Percentiles rank a stretch among this genome's conserved stretches.
Conservation (phyloP, 2,329 filamentous ascomycete genomes). For the Fragosphaeria purpurea region DNA sequence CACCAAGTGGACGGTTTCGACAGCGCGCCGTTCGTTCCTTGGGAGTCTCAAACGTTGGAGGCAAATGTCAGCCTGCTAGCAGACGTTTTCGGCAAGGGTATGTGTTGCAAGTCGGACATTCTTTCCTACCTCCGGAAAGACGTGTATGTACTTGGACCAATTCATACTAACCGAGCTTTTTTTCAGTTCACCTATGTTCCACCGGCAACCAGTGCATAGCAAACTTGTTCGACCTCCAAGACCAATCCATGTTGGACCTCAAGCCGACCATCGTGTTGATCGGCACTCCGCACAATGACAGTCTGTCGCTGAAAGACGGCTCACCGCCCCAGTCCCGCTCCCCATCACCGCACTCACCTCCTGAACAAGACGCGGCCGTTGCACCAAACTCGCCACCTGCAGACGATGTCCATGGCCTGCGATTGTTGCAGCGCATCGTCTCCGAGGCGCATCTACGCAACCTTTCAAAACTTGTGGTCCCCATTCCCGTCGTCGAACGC, state of each 20-base stretch:
- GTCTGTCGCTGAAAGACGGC: conserved; percentile 23
- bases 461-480: conserved; percentile 46
- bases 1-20: background rate
- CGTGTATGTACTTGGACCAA: background rate
- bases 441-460: conserved; percentile 48
- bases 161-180: background rate
- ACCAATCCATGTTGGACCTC: conserved; percentile 39
- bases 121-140: no score
- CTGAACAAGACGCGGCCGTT: conserved; percentile 25
- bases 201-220: conserved; percentile 43
- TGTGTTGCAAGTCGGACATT: conserved; percentile 17
- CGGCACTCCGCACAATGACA: conserved; percentile 44
- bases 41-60: conserved; percentile 30
- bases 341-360: conserved; percentile 33
- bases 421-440: conserved; percentile 45
- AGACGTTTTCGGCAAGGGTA: conserved; percentile 47
- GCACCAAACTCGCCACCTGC: conserved; percentile 22
- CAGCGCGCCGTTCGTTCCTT: conserved; percentile 6
- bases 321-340: conserved; percentile 19
- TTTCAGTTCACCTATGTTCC: conserved; percentile 44
- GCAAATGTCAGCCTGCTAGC: conserved; percentile 39
- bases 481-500: conserved; percentile 38
- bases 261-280: conserved; percentile 49
- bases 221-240: conserved; percentile 43
- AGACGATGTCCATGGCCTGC: conserved; percentile 45